phyloP scores from a whole-genome alignment of 495 filamentous ascomycete species.

The Podospora comata region DNA sequence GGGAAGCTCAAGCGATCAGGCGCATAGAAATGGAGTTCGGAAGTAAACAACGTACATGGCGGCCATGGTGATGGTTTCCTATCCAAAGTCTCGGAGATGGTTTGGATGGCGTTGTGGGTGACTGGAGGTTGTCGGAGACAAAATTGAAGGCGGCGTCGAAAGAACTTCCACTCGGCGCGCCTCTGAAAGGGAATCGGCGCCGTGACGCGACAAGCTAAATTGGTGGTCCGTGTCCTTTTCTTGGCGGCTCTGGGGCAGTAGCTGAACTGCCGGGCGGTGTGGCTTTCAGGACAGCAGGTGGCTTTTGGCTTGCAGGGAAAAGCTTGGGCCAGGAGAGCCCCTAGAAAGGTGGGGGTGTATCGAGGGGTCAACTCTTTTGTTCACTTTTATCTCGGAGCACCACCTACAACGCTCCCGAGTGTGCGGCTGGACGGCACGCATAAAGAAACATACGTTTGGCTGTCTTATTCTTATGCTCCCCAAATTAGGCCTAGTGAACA shows the following conservation, averaged over 20 bases:
- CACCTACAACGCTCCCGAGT: too few species aligned
- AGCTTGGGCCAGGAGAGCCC: not conserved
- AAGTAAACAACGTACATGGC: conserved; percentile 18
- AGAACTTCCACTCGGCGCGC: conserved; percentile 3
- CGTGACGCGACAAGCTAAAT: conserved; percentile 23
- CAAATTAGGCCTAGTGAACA: too few species aligned
- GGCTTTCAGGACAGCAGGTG: conserved; percentile 3
- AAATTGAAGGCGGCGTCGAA: not conserved
- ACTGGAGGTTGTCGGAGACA: not conserved
- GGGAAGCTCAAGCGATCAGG: not conserved
- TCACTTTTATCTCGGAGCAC: not conserved
- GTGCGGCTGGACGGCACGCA: too few species aligned
- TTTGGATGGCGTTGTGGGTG: not conserved
- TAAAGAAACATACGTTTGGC: too few species aligned
- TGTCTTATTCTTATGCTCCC: too few species aligned
- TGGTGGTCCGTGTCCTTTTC: conserved; percentile 7
- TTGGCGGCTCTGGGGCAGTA: not conserved
- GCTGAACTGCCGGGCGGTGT: conserved; percentile 14
- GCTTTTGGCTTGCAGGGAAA: conserved; percentile 4
- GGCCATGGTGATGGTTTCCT: conserved; percentile 12
- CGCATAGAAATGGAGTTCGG: not conserved
- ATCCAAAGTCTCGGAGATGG: not conserved
- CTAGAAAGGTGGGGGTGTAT: not conserved
- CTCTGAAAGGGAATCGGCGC: not conserved
- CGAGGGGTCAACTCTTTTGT: not conserved